These are phyloP conservation scores for Pyracantha coccinea DNA, from an alignment of 331 rosid genomes.

Conservation along the genomic window DNA sequence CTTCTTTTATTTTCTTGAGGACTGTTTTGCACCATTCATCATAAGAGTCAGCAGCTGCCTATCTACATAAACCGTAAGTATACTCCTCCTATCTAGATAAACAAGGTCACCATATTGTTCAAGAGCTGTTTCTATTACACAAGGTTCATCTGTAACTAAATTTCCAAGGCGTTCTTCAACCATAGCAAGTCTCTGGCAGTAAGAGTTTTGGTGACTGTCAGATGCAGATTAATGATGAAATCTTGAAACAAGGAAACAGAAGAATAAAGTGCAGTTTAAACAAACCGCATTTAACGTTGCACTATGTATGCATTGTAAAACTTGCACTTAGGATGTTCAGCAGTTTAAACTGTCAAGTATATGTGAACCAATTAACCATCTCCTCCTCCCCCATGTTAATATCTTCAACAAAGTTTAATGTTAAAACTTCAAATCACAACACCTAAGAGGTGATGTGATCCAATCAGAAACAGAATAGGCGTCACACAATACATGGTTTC, in stretches of 20 bases:
- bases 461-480: background rate
- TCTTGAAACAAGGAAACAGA: background rate
- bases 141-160: conserved; percentile 67
- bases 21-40: conserved; percentile 62
- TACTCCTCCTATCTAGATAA: conserved; percentile 65
- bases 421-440: too few relatives aligned
- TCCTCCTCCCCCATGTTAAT: too few relatives aligned
- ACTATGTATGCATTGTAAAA: too few relatives aligned
- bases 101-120: conserved; percentile 87
- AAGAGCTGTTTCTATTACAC: conserved; percentile 73
- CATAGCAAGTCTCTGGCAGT: conserved; percentile 56
- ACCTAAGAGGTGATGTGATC: background rate
- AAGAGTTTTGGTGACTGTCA: conserved; percentile 19
- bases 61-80: conserved; percentile 85
- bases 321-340: too few relatives aligned
- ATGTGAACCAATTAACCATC: too few relatives aligned
- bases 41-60: conserved; percentile 39
- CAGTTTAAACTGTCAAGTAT: too few relatives aligned
- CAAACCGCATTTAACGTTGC: conserved; percentile 54
- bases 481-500: background rate
- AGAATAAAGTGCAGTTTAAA: conserved; percentile 13
- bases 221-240: conserved; percentile 3
- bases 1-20: conserved; percentile 57
- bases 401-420: background rate
- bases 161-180: conserved; percentile 89